Base-by-base conservation (phyloP, 208 protist genomes). In the Wallacemonas rigidus region DNA sequence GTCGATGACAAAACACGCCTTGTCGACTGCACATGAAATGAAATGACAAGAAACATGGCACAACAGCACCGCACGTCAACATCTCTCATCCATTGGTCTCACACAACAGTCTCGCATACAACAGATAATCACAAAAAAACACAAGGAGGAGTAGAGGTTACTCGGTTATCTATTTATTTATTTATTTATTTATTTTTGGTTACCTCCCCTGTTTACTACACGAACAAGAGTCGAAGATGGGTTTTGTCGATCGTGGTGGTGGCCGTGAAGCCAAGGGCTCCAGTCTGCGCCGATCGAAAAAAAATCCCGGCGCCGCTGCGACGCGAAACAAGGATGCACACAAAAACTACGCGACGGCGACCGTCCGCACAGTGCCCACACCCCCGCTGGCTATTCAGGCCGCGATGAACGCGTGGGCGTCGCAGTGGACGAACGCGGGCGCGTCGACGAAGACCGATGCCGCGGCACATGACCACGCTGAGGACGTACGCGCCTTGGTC, bases 241-340 rank as follows among this genome's bases (percentile, higher is more conserved):
- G 90, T 14, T 93, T 92, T 65, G 90, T 95, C n/a, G 88, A 93
- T 71, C 85, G 90, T 40, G 90, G 90, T 65, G 87, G 87, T 67
- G 88, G 86, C 14, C 85, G 90, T 8, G 90, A 95, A 74, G 82
- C 82, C 35, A 95, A 95, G 67, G 86, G 86, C 11, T 70, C 80
- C 9, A 93, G 86, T 61, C 79, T 95, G 62, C 87, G 90, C 51
- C 81, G 77, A 40, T 93, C 87, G 7, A 93, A 88, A 63, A 95
- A 93, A 67, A 95, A 95, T 64, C 90, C 90, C 35, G 87, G 87
- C 17, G 87, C 87, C 0, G 53, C 87, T 5, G 75, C 81, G 44
- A 78, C 83, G 3, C 71, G 75, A 47, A 79, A 90, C 67, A 83
- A 85, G 69, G 40, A 54, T 26, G 45, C 53, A 15, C 61, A 72